These are phyloP conservation scores for Coniochaeta ligniaria DNA, from an alignment of 2,329 filamentous ascomycete species.

Conservation along the genomic window DNA sequence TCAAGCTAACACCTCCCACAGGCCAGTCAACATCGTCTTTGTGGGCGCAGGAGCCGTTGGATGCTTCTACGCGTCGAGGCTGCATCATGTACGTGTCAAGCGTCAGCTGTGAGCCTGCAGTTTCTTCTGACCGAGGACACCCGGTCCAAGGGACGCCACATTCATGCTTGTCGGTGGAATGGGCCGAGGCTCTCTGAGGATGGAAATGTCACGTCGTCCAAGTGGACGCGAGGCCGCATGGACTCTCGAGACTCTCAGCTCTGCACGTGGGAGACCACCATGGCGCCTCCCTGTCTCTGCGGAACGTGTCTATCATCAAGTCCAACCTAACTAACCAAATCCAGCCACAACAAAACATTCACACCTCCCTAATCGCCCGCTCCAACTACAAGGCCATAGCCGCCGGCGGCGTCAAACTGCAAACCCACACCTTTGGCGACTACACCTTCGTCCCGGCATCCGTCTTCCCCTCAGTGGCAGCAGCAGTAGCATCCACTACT, in stretches of 20 bases:
- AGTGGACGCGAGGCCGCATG: not conserved
- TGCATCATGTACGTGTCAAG: conserved; percentile 44
- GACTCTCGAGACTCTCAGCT: not conserved
- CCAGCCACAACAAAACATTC: conserved; percentile 41
- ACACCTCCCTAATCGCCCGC: conserved; percentile 64
- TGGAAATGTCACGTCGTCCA: not conserved
- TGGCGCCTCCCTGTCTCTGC: not conserved
- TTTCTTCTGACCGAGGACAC: not conserved
- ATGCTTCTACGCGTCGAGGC: conserved; percentile 63
- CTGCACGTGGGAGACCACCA: not conserved
- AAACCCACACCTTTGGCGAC: conserved; percentile 60
- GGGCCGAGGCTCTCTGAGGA: not conserved
- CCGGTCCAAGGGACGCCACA: not conserved
- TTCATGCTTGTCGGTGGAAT: not conserved
- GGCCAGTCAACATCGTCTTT: conserved; percentile 53
- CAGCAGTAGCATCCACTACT: conserved; percentile 40
- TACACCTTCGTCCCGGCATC: conserved; percentile 56
- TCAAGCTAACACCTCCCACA: conserved; percentile 12
- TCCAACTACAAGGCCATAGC: conserved; percentile 64
- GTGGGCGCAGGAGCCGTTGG: conserved; percentile 66
- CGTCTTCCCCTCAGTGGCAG: conserved; percentile 54
- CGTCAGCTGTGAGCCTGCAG: not conserved
- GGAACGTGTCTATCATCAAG: not conserved
- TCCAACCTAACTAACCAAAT: conserved; percentile 7
- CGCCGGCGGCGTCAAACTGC: conserved; percentile 53